These are phyloP conservation scores for Aspergillus caelatus DNA, from an alignment of 2,329 filamentous ascomycete species.

Conservation along the genomic window DNA sequence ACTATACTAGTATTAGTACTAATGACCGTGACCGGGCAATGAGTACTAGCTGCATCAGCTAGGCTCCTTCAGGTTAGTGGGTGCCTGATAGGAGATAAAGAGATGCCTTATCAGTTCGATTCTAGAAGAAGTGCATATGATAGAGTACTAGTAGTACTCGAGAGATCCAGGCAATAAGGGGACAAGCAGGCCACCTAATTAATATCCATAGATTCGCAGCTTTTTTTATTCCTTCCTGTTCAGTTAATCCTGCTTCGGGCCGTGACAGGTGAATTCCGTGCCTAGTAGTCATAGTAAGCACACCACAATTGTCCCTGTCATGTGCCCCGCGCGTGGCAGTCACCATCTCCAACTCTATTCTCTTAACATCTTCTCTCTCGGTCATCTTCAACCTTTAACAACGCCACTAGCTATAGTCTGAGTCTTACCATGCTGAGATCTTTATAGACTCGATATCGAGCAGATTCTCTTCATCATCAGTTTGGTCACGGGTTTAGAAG, in stretches of 20 bases:
- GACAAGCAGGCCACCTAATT: not conserved
- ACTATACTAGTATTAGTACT: too few species aligned
- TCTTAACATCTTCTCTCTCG: not conserved
- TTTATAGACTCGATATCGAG: not conserved
- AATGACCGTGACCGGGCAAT: not conserved
- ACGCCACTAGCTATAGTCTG: not conserved
- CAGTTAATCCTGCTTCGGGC: not conserved
- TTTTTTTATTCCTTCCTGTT: not conserved
- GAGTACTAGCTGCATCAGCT: not conserved
- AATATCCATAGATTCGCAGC: not conserved
- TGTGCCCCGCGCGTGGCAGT: slow-evolving; percentile 21
- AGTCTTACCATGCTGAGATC: not conserved
- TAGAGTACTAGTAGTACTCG: slow-evolving; percentile 14
- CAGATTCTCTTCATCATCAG: not conserved
- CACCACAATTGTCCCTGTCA: slow-evolving; percentile 13
- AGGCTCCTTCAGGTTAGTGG: slow-evolving; percentile 7
- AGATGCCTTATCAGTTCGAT: slow-evolving; percentile 10
- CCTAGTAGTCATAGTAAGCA: not conserved
- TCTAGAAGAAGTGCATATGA: slow-evolving; percentile 12
- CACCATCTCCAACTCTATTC: not conserved
- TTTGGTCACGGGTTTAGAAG: slow-evolving; percentile 10
- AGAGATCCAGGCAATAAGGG: not conserved
- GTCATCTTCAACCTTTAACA: not conserved
- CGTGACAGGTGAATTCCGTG: not conserved
- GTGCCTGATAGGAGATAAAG: slow-evolving; percentile 9